phyloP scores from a whole-genome alignment of 768 basidiomycete genomes.

The Mycena metata region DNA sequence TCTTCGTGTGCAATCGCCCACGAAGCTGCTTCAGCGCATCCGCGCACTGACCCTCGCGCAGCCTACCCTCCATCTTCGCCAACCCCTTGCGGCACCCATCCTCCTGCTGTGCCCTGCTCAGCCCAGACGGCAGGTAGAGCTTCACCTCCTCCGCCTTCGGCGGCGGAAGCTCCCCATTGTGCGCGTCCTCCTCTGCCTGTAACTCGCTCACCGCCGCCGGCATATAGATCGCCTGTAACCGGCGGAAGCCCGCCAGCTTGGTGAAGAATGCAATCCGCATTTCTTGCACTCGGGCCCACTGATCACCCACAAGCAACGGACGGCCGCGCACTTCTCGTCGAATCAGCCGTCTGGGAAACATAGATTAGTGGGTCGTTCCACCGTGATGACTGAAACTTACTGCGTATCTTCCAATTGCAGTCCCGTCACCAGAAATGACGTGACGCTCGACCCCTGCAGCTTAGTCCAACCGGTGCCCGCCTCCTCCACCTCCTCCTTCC shows the following conservation, averaged over 20 bases:
- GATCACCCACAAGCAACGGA: constrained; percentile 7
- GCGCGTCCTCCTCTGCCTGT: constrained; percentile 19
- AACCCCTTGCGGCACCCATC: not conserved
- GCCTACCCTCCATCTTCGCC: no score
- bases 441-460: not conserved
- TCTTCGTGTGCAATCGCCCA: constrained; percentile 13
- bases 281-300: constrained; percentile 12
- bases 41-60: not conserved
- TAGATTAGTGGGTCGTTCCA: no score
- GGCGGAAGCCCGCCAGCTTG: constrained; percentile 16
- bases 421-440: not conserved
- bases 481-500: not conserved
- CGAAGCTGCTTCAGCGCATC: constrained; percentile 5
- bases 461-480: not conserved
- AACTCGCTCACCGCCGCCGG: constrained; percentile 11
- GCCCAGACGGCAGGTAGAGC: constrained; percentile 27
- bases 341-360: not conserved
- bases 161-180: constrained; percentile 1
- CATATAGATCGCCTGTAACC: constrained; percentile 11
- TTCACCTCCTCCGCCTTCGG: constrained; percentile 27
- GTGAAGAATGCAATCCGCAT: constrained; percentile 13
- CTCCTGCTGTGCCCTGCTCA: not conserved
- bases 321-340: not conserved
- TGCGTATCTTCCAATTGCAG: constrained; percentile 16
- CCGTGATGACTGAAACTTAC: no score